Conservation (phyloP, 768 basidiomycete species). For the Leccinum fibrillosum region DNA sequence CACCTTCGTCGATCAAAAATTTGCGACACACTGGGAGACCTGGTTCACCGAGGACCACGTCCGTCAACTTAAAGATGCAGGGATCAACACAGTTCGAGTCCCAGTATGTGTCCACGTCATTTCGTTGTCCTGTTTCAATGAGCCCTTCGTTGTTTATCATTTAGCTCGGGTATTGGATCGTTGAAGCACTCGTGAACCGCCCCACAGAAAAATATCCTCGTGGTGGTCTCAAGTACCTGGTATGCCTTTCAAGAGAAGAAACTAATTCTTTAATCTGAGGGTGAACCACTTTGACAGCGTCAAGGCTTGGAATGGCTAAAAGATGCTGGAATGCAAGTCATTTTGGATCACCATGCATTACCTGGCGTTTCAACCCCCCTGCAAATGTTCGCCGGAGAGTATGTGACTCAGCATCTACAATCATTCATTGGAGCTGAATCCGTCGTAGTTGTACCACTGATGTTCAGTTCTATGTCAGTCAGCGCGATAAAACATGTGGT, state of each 20-base stretch:
- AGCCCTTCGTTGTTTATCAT: background rate
- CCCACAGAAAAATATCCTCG: constrained; percentile 59
- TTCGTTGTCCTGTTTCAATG: background rate
- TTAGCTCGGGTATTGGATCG: constrained; percentile 80
- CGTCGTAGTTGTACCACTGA: constrained; percentile 56
- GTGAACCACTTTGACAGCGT: constrained; percentile 38
- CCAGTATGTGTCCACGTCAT: constrained; percentile 46
- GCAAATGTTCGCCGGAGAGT: constrained; percentile 72
- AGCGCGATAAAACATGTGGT: background rate
- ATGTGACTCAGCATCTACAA: constrained; percentile 11
- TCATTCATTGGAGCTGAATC: constrained; percentile 1
- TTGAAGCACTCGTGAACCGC: constrained; percentile 68
- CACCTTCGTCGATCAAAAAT: constrained; percentile 50
- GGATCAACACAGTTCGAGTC: constrained; percentile 75
- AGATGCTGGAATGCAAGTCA: constrained; percentile 59
- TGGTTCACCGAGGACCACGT: constrained; percentile 74
- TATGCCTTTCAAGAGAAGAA: constrained; percentile 28
- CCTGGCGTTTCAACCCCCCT: constrained; percentile 62
- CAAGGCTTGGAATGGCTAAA: constrained; percentile 59
- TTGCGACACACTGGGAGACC: constrained; percentile 64
- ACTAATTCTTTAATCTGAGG: background rate
- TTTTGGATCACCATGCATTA: constrained; percentile 69
- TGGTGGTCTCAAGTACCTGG: constrained; percentile 66
- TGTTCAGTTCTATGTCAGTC: constrained; percentile 70
- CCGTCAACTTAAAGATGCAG: constrained; percentile 44